A percentile compares a stretch with the other conserved stretches of the same genome.
Evolutionary conservation across 208 protist species (phyloP).

Genomic region (Acanthamoeba lenticulata): DNA sequence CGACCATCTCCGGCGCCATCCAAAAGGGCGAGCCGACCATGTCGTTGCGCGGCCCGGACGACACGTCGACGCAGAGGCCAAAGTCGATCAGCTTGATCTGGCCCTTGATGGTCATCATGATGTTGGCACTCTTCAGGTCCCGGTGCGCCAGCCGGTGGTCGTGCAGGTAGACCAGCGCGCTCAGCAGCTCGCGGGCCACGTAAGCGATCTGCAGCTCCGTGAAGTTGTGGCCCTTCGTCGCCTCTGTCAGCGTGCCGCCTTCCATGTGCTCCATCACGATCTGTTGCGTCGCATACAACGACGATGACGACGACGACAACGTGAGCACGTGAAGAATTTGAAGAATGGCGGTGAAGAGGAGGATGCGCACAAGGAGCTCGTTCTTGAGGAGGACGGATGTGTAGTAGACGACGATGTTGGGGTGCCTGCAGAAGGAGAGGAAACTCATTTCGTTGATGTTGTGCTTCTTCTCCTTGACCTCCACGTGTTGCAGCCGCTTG

Average conservation of each 20-base stretch:
- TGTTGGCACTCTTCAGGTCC: constrained; percentile 53
- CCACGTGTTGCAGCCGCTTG: constrained; percentile 1
- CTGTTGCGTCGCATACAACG: background rate
- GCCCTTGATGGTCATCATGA: constrained; percentile 69
- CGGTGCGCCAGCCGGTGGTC: constrained; percentile 23
- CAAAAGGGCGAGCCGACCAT: constrained; percentile 55
- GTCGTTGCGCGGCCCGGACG: constrained; percentile 1
- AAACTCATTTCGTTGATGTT: constrained; percentile 53
- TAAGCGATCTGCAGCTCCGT: constrained; percentile 47
- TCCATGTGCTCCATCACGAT: constrained; percentile 65
- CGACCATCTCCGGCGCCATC: constrained; percentile 65
- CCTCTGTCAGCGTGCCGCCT: constrained; percentile 52
- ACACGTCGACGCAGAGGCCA: constrained; percentile 59
- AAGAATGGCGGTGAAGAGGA: too few relatives aligned
- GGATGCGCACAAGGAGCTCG: constrained; percentile 24
- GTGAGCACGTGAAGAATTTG: too few relatives aligned
- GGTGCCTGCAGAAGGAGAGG: constrained; percentile 55
- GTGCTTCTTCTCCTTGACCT: constrained; percentile 44
- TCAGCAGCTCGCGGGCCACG: constrained; percentile 45
- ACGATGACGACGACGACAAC: too few relatives aligned
- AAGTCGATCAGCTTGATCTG: constrained; percentile 67
- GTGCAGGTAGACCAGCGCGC: constrained; percentile 28
- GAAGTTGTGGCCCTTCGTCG: constrained; percentile 37
- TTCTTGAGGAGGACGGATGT: constrained; percentile 36
- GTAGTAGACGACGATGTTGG: constrained; percentile 59